Evolutionary conservation across 1,284 basidiomycete species (phyloP).

Genomic region (Ganoderma boninense): DNA sequence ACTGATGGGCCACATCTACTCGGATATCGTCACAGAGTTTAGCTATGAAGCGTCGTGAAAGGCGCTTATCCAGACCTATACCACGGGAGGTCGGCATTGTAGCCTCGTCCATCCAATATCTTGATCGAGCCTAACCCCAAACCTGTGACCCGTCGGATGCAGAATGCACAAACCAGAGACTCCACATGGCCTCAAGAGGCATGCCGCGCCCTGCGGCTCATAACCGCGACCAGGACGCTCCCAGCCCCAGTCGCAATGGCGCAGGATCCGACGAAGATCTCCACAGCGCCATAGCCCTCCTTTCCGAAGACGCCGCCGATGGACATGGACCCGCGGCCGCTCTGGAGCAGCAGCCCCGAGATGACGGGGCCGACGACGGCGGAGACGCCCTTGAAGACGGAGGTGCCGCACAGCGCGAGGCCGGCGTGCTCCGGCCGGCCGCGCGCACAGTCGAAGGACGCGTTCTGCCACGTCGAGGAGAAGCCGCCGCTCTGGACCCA

Average conservation of each 20-base stretch:
- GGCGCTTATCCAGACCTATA: neutral
- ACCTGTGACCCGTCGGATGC: neutral
- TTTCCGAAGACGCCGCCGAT: constrained; percentile 32
- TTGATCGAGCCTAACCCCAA: neutral
- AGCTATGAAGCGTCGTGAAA: neutral
- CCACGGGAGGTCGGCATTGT: neutral
- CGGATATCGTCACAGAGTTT: neutral
- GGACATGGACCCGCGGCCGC: constrained; percentile 28
- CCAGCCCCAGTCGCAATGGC: constrained; percentile 33
- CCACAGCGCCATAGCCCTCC: constrained; percentile 37
- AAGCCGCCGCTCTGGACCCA: constrained; percentile 36
- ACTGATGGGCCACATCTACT: neutral
- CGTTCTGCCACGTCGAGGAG: constrained; percentile 36
- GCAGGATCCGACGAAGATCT: constrained; percentile 40
- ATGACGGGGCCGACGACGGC: constrained; percentile 37
- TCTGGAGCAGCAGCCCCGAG: constrained; percentile 36
- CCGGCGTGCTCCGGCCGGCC: constrained; percentile 35
- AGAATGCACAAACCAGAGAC: neutral
- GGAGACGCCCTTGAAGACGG: constrained; percentile 36
- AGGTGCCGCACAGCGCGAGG: constrained; percentile 34
- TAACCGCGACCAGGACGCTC: constrained; percentile 34
- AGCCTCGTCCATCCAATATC: neutral
- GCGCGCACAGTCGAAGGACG: constrained; percentile 38
- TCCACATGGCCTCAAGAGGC: neutral
- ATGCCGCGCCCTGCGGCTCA: constrained; percentile 22